Evolutionary conservation across 495 filamentous ascomycete genomes (phyloP), one percentile per base, ranked within the genome.

Genomic region (Halenospora varia): DNA sequence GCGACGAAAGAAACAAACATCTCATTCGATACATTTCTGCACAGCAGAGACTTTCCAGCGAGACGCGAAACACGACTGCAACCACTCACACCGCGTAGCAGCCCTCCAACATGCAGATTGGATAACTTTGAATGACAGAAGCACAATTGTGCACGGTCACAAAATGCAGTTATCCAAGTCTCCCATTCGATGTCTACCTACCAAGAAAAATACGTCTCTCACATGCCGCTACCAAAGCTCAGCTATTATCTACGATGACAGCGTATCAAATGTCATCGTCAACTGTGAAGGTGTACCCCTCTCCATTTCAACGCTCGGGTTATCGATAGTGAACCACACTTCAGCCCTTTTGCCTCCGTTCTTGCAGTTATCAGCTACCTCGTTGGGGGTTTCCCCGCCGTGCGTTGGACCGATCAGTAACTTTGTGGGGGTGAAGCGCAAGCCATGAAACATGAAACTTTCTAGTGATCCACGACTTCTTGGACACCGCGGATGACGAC

Each of bases 21-120:
- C 50, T 24, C 23, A 60, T 62, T 62, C 53, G 59, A 56, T 29
- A 50, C 26, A 41, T 24, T 55, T 17, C 23, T 60, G 53, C 48
- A 59, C 19, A 63, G 52, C 10, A 52, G 42, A 55, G 20, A 57
- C 53, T 41, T 22, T 24, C 22, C 10, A 59, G 60, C 56, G 60
- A 62, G 53, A 62, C 60, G 56, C 63, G 63, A 61, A 55, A 61
- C 48, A 56, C 51, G 26, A 35, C 18, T 10, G 52, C 13, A 35
- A 42, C 63, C 60, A 66, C 25, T 66, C 54, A 63, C 17, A 40
- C 40, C 10, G 41, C 48, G 22, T 50, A 35, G 55, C 57, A 58
- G 45, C 46, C 57, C 60, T 51, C 60, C 63, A 55, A 55, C 49
- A 60, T 47, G 29, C 52, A 41, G 24, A 51, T 51, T 63, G 61